phyloP scores from a whole-genome alignment of 208 protist species.

The Acanthamoeba culbertsoni region DNA sequence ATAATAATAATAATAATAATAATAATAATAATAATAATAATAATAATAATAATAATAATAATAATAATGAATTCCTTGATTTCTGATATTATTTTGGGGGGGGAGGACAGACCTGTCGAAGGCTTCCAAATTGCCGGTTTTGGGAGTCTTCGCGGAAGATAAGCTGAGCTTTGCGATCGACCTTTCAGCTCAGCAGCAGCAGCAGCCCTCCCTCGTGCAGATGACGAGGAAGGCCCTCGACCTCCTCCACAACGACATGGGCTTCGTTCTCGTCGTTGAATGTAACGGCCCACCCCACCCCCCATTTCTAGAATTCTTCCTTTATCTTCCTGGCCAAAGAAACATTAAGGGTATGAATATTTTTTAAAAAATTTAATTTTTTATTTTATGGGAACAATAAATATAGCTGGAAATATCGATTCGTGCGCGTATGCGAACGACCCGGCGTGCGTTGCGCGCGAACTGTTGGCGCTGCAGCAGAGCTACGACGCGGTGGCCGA shows the following conservation, averaged over 20 bases:
- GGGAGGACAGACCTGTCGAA: background rate
- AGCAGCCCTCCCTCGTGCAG: background rate
- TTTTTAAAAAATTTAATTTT: no score
- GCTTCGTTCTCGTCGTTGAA: slow-evolving; percentile 12
- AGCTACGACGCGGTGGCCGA: background rate
- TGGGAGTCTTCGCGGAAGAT: background rate
- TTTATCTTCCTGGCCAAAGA: background rate
- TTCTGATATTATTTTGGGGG: background rate
- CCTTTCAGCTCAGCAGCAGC: background rate
- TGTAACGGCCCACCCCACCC: background rate
- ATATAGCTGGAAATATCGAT: background rate
- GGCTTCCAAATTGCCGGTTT: background rate
- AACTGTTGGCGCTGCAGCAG: slow-evolving; percentile 25
- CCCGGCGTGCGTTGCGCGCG: background rate
- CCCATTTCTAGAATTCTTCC: no score
- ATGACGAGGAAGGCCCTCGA: slow-evolving; percentile 14
- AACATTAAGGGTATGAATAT: no score
- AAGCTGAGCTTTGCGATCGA: background rate
- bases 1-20: background rate
- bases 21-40: background rate
- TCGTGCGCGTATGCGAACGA: background rate
- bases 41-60: background rate
- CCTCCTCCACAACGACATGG: slow-evolving; percentile 6
- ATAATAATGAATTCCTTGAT: background rate
- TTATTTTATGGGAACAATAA: no score